Evolutionary conservation across 768 basidiomycete species (phyloP), one percentile per base, ranked within the genome.

Genomic region (Phlegmacium glaucopus): DNA sequence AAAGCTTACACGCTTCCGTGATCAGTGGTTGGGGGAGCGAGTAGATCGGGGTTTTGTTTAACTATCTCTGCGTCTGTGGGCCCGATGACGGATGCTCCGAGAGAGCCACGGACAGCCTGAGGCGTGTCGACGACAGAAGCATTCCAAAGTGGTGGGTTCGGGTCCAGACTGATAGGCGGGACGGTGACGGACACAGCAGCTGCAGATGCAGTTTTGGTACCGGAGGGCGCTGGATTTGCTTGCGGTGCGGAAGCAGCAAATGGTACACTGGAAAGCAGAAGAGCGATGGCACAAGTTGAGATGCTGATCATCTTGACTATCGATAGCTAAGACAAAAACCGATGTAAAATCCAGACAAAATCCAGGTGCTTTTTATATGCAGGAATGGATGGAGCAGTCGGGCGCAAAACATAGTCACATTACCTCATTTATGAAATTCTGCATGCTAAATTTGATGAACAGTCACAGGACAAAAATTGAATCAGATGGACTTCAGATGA

Each of bases 1-100:
- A 63, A 51, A 18, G 49, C 54, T 48, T 48, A 70, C 68, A 86
- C 66, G 37, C 48, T 52, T 18, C 84, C 83, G 17, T 66, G 56
- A 56, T 87, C 85, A 0, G 85, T 85, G 5, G 72, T 70, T 4
- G 85, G 85, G 38, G 82, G 82, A 10, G 80, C 78, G 1, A 85
- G 54, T 3, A 69, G 41, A 48, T 85, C 78, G 4, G 80, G 68
- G 48, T 83, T 82, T 60, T 85, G 65, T 29, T 71, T 47, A 51
- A 77, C 71, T 27, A 82, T 43, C 11, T 72, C 70, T 6, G 72
- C 53, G 60, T 87, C 80, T 47, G 80, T 67, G 6, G 80, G 83
- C 4, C 80, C 83, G 6, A 86, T 54, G 50, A 86, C 69, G 12
- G 47, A 53, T 10, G 70, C 66, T 2, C 82, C 81, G 6, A 77